Evolutionary conservation across 257 asterid species (phyloP).

Genomic region (Solanum neorickii): DNA sequence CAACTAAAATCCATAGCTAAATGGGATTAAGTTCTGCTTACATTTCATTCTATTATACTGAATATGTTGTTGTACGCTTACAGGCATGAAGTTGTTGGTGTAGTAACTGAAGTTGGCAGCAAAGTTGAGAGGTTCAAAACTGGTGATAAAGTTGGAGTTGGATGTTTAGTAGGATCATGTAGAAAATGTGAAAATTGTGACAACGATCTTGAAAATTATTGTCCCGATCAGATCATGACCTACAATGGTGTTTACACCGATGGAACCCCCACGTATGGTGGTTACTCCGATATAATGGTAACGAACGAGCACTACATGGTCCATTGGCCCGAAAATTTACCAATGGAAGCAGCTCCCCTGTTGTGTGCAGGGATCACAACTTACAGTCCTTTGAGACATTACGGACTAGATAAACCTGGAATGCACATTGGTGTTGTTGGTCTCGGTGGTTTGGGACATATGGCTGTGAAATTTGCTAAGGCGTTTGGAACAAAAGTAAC

Average conservation of each 20-base stretch:
- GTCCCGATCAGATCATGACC: not conserved
- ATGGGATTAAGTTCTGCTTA: not conserved
- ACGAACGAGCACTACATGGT: conserved; percentile 10
- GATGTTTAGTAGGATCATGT: conserved; percentile 14
- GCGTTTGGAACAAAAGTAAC: conserved; percentile 13
- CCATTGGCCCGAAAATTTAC: conserved; percentile 8
- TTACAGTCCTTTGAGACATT: conserved; percentile 13
- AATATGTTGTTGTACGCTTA: too few species aligned
- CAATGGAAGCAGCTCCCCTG: conserved; percentile 15
- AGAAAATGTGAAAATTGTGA: conserved; percentile 1
- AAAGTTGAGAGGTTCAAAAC: conserved; percentile 3
- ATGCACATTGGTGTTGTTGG: conserved; percentile 16
- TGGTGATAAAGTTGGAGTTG: conserved; percentile 18
- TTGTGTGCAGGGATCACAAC: conserved; percentile 16
- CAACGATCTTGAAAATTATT: conserved; percentile 1
- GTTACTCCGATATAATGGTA: conserved; percentile 11
- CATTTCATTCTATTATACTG: too few species aligned
- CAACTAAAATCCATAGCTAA: not conserved
- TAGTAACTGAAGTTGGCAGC: conserved; percentile 10
- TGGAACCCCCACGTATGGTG: too few species aligned
- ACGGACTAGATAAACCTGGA: conserved; percentile 13
- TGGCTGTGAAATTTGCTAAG: conserved; percentile 17
- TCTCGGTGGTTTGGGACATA: conserved; percentile 19
- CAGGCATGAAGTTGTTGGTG: too few species aligned
- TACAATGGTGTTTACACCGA: too few species aligned